Evolutionary conservation across 148 eudicot genomes (phyloP), one percentile per base, ranked within the genome.

Genomic region (Rhododendron molle): DNA sequence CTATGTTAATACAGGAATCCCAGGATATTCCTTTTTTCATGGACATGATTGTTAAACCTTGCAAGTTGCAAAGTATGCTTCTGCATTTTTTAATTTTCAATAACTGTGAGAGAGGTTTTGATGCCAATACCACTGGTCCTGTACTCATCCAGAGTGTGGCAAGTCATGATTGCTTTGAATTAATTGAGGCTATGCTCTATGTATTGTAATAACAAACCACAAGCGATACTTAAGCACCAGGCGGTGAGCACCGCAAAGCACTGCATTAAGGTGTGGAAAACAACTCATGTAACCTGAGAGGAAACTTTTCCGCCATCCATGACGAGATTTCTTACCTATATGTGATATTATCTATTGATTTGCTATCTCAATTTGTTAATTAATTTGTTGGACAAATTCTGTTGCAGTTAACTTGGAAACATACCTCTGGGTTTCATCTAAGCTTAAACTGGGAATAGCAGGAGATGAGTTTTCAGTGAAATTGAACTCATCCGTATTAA

Each of bases 381-480:
- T 32, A 46, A 81, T 81, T 80, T 81, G 38, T 81, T 81, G 32
- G 38, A 38, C 79, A 71, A 81, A 71, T 47, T 60, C 78, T 86
- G 36, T 88, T 28, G 52, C 93, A 96, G 99, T 97, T 80, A 90
- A 91, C 83, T 86, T 94, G 91, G 96, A 96, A 77, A 50, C 89
- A 23, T 96, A 92, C 85, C 93, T 92, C 78, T 95, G 92, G 38
- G 91, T 96, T 60, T 91, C 95, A 52, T 91, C 92, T 58, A 96
- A 95, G 93, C 94, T 96, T 60, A 96, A 93, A 91, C 91, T 96
- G 86, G 92, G 90, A 87, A 86, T 87, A 46, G 80, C 87, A 86
- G 93, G 92, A 86, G 98, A 95, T 86, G 94, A 93, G 34, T 91
- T 89, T 84, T 89, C 93, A 44, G 65, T 81, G 79, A 92, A 91